Conservation (phyloP, 2,329 filamentous ascomycete species). For the Coniochaeta pulveracea region DNA sequence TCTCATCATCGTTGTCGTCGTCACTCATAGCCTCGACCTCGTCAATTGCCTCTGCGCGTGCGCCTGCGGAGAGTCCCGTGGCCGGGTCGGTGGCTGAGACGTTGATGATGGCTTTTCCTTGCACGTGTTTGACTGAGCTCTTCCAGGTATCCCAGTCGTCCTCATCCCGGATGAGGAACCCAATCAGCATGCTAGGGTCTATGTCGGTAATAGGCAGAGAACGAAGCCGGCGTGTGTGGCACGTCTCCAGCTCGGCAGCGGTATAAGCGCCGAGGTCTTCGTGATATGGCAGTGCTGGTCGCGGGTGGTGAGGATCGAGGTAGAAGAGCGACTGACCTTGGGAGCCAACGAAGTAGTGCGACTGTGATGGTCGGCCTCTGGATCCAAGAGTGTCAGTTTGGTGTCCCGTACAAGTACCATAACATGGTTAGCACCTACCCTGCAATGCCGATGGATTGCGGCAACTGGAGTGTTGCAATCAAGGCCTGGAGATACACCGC, state of each 20-base stretch:
- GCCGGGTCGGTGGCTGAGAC: conserved; percentile 62
- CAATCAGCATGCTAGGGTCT: conserved; percentile 97
- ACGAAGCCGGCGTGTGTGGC: conserved; percentile 77
- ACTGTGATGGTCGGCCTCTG: conserved; percentile 85
- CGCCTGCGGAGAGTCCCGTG: conserved; percentile 39
- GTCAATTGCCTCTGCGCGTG: conserved; percentile 63
- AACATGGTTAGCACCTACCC: conserved; percentile 45
- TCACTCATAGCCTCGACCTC: conserved; percentile 87
- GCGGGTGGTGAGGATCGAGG: conserved; percentile 83
- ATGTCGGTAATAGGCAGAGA: conserved; percentile 80
- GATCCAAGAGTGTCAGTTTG: conserved; percentile 1
- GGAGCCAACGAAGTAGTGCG: conserved; percentile 51
- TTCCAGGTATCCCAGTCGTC: conserved; percentile 82
- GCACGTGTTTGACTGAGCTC: conserved; percentile 58
- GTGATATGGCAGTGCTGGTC: conserved; percentile 59
- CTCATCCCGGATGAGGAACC: conserved; percentile 74
- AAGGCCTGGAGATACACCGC: conserved; percentile 94
- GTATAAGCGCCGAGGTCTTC: conserved; percentile 47
- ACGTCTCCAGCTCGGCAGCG: conserved; percentile 64
- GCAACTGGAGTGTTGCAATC: conserved; percentile 71
- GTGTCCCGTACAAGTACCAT: not conserved
- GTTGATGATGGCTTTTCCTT: conserved; percentile 78
- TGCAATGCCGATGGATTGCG: conserved; percentile 91
- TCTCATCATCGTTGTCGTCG: conserved; percentile 39
- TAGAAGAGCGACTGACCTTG: conserved; percentile 77